Conservation (phyloP, 2,329 filamentous ascomycete species). For the Ophiostoma populinum region DNA sequence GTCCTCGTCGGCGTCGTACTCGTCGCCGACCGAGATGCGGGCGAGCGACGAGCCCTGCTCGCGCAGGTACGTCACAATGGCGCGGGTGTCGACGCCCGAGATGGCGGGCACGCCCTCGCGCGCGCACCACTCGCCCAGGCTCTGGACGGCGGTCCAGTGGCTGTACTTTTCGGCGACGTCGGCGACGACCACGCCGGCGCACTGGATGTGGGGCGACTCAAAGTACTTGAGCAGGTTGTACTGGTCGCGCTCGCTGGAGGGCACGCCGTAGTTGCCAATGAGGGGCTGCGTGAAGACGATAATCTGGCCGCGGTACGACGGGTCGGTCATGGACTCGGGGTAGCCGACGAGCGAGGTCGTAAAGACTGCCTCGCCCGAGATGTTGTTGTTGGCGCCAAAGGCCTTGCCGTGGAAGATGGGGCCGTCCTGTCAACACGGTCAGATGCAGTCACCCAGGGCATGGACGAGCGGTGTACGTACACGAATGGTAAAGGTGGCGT, state of each 20-base stretch:
- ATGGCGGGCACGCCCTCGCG: constrained; percentile 92
- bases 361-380: constrained; percentile 96
- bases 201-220: constrained; percentile 94
- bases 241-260: constrained; percentile 67
- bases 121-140: constrained; percentile 82
- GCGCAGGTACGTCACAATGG: constrained; percentile 86
- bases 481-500: constrained; percentile 89
- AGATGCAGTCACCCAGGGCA: too few relatives aligned
- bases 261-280: constrained; percentile 94
- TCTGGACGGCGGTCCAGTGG: constrained; percentile 97
- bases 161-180: constrained; percentile 90
- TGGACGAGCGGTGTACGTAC: constrained; percentile 26
- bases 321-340: constrained; percentile 81
- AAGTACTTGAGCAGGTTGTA: constrained; percentile 93
- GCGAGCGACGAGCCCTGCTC: constrained; percentile 95
- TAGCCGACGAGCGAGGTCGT: constrained; percentile 96
- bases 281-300: constrained; percentile 92
- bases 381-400: constrained; percentile 90
- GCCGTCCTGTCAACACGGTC: constrained; percentile 46
- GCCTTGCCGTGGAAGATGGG: constrained; percentile 93
- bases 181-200: constrained; percentile 85
- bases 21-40: constrained; percentile 84
- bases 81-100: constrained; percentile 90
- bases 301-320: constrained; percentile 82
- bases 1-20: constrained; percentile 96